Percentiles rank a stretch among this genome's conserved stretches.
Evolutionary conservation across 352 stramenopile genomes (phyloP).

Genomic region (Phytophthora podocarpi): DNA sequence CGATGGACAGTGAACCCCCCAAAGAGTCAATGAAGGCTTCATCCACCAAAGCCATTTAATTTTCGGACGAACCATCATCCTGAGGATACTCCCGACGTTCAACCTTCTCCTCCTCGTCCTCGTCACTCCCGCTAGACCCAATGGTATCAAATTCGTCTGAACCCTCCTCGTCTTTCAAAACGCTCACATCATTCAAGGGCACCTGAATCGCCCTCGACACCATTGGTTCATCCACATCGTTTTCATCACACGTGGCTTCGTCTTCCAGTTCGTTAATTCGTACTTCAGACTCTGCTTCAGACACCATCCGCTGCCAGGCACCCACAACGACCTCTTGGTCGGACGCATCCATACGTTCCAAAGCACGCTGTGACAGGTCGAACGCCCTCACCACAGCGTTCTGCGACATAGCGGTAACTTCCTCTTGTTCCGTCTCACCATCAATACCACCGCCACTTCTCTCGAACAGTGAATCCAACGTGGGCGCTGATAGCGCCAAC

Average conservation of each 20-base stretch:
- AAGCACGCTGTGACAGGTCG: background rate
- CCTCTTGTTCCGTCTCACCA: background rate
- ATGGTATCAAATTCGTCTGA: background rate
- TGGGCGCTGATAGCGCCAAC: background rate
- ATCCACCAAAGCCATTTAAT: conserved; percentile 1
- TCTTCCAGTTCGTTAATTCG: too few species aligned
- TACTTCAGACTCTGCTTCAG: too few species aligned
- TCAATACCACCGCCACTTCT: background rate
- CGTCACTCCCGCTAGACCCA: background rate
- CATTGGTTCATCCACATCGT: too few species aligned
- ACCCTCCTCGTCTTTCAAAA: background rate
- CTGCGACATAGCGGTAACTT: background rate
- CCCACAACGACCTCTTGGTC: too few species aligned
- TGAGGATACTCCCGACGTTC: background rate
- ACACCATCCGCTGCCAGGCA: too few species aligned
- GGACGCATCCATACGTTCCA: too few species aligned
- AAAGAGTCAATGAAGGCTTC: conserved; percentile 1
- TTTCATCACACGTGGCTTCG: background rate
- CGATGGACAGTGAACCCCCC: conserved; percentile 3
- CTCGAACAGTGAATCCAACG: background rate
- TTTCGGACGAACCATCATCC: background rate
- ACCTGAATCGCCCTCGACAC: too few species aligned
- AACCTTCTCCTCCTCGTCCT: background rate
- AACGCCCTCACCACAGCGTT: background rate
- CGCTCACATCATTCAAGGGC: conserved; percentile 5